phyloP scores from a whole-genome alignment of 2,329 filamentous ascomycete species.

The Boeremia exigua region DNA sequence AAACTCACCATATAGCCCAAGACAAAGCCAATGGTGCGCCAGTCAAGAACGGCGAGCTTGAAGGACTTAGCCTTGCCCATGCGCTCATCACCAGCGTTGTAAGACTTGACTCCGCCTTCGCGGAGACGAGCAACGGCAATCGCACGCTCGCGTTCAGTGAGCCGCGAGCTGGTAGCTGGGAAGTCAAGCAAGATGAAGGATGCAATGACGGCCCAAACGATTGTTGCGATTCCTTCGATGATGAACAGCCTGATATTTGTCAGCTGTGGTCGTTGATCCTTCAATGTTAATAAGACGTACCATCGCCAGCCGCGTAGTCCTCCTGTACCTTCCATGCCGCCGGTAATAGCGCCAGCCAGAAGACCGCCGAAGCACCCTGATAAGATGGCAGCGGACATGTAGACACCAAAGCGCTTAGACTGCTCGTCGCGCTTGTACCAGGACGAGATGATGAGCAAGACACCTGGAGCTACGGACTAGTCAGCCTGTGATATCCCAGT shows the following conservation, averaged over 20 bases:
- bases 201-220: conserved; percentile 52
- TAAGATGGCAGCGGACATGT: conserved; percentile 64
- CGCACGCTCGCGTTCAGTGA: conserved; percentile 51
- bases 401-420: conserved; percentile 62
- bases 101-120: conserved; percentile 50
- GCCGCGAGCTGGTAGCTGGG: conserved; percentile 53
- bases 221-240: conserved; percentile 45
- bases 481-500: neutral
- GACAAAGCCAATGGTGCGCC: conserved; percentile 57
- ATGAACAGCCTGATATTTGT: conserved; percentile 8
- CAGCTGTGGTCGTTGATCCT: neutral
- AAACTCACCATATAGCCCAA: conserved; percentile 56
- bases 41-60: conserved; percentile 50
- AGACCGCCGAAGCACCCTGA: conserved; percentile 62
- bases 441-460: conserved; percentile 61
- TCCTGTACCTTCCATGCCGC: conserved; percentile 53
- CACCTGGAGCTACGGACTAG: conserved; percentile 54
- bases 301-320: conserved; percentile 60
- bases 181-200: conserved; percentile 59
- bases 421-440: conserved; percentile 67
- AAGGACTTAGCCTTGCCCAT: conserved; percentile 50
- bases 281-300: conserved; percentile 35
- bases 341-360: conserved; percentile 57
- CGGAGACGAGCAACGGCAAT: conserved; percentile 55
- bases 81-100: conserved; percentile 36